phyloP scores from a whole-genome alignment of 2,329 filamentous ascomycete genomes.

The Magnaporthiopsis poae region DNA sequence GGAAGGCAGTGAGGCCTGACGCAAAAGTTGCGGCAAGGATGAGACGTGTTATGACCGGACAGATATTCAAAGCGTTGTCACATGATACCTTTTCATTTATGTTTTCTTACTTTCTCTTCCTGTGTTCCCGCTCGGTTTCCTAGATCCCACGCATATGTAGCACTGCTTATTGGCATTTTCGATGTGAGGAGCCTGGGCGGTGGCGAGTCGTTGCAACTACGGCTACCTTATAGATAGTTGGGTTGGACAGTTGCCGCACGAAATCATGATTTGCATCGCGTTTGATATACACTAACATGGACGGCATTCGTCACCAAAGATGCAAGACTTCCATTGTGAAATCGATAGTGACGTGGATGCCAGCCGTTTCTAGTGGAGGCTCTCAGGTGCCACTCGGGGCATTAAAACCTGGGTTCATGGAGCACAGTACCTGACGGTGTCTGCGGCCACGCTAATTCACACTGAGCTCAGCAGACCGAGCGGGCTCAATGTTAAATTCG shows the following conservation, averaged over 20 bases:
- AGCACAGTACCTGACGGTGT: too few relatives aligned
- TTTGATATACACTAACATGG: too few relatives aligned
- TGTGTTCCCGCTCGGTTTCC: not conserved
- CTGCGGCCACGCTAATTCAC: not conserved
- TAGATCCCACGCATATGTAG: not conserved
- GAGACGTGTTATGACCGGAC: not conserved
- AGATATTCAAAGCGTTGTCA: not conserved
- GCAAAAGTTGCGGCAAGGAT: not conserved
- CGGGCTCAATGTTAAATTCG: not conserved
- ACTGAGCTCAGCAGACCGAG: not conserved
- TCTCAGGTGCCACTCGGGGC: too few relatives aligned
- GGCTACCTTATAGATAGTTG: not conserved
- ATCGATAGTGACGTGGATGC: too few relatives aligned
- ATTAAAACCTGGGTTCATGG: too few relatives aligned
- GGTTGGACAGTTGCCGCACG: not conserved
- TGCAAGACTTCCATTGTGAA: too few relatives aligned
- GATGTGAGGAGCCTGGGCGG: too few relatives aligned
- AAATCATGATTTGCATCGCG: not conserved
- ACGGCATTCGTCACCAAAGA: too few relatives aligned
- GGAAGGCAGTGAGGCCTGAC: not conserved
- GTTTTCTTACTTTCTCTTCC: too few relatives aligned
- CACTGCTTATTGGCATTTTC: not conserved
- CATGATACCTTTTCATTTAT: not conserved
- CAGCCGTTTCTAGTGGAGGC: too few relatives aligned
- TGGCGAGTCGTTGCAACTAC: not conserved